Conservation (phyloP, 1,284 basidiomycete species). For the Mycosarcoma mackinlayi region DNA sequence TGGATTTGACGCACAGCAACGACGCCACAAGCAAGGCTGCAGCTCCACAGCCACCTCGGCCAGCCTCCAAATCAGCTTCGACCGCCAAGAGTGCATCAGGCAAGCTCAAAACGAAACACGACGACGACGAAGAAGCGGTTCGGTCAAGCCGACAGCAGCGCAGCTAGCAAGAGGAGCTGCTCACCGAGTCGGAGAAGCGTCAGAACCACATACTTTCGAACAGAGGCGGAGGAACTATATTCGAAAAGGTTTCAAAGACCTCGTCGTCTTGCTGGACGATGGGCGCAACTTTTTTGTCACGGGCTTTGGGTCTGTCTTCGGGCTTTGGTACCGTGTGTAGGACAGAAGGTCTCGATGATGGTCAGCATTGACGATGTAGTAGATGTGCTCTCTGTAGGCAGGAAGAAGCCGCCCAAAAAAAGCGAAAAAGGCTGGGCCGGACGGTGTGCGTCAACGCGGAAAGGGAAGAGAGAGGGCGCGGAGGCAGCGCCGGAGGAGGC, state of each 20-base stretch:
- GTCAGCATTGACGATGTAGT: constrained; percentile 60
- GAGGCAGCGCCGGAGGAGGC: constrained; percentile 64
- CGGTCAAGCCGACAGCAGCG: constrained; percentile 5
- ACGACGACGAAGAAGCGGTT: constrained; percentile 29
- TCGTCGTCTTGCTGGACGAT: constrained; percentile 64
- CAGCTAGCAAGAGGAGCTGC: constrained; percentile 51
- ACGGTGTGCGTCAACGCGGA: constrained; percentile 52
- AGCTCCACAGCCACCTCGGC: constrained; percentile 10
- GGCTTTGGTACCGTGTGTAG: constrained; percentile 66
- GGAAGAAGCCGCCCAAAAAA: constrained; percentile 57
- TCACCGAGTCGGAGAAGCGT: constrained; percentile 62
- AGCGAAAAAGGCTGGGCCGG: constrained; percentile 47
- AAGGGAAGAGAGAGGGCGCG: constrained; percentile 64
- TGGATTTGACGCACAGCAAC: constrained; percentile 22
- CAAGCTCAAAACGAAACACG: constrained; percentile 58
- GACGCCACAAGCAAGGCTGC: constrained; percentile 2
- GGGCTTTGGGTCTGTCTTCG: constrained; percentile 61
- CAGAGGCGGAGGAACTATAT: constrained; percentile 66
- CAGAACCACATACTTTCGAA: constrained; percentile 63
- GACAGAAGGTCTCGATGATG: constrained; percentile 66
- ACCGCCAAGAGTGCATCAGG: constrained; percentile 17
- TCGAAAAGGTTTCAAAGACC: constrained; percentile 64
- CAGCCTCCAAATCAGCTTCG: constrained; percentile 6
- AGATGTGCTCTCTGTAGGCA: constrained; percentile 44
- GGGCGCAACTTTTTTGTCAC: constrained; percentile 63